Evolutionary conservation across 768 basidiomycete species (phyloP).

Genomic region (Xerocomus brunneocitrinus): DNA sequence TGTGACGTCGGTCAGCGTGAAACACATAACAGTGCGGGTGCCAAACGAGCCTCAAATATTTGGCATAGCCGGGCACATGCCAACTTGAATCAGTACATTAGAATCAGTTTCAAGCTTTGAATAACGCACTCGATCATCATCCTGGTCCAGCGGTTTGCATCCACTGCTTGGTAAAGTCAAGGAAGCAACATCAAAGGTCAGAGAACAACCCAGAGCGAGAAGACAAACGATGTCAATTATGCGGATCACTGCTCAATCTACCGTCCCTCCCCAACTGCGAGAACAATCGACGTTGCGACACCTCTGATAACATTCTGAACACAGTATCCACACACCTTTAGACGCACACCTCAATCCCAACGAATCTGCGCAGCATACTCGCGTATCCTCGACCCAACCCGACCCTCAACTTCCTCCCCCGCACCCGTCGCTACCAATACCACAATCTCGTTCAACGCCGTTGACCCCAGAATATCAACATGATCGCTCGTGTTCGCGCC

Average conservation of each 20-base stretch:
- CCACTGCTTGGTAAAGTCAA: neutral
- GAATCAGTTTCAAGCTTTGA: no score
- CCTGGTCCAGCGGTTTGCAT: neutral
- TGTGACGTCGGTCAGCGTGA: no score
- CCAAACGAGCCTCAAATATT: no score
- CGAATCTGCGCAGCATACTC: slow-evolving; percentile 68
- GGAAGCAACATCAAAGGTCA: neutral
- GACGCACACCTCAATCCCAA: slow-evolving; percentile 58
- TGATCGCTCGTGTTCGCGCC: slow-evolving; percentile 92
- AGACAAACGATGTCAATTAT: neutral
- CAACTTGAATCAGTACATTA: no score
- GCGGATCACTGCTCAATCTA: neutral
- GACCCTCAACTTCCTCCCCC: slow-evolving; percentile 65
- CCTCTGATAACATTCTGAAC: neutral
- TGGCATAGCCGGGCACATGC: no score
- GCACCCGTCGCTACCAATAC: slow-evolving; percentile 84
- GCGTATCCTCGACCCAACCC: slow-evolving; percentile 70
- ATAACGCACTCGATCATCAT: no score
- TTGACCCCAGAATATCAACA: slow-evolving; percentile 79
- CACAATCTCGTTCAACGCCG: slow-evolving; percentile 83
- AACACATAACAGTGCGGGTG: no score
- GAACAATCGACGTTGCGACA: no score
- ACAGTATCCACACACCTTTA: neutral
- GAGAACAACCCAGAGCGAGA: neutral
- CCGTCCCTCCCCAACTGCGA: neutral